phyloP scores from a whole-genome alignment of 805 yeast species.

The Maudiozyma pseudohumilis region DNA sequence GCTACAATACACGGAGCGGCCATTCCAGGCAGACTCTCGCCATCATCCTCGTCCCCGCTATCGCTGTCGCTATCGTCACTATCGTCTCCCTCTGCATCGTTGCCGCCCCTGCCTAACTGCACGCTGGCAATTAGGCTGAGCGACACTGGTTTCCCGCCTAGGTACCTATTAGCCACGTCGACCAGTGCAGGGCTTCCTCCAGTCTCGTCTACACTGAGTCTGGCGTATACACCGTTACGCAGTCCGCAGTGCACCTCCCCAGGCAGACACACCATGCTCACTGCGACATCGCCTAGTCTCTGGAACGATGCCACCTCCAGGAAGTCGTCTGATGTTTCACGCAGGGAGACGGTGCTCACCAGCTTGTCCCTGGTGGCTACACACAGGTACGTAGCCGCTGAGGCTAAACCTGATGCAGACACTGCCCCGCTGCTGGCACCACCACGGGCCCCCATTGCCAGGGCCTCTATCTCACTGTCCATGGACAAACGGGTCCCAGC shows the following conservation, averaged over 20 bases:
- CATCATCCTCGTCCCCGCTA: slow-evolving; percentile 9
- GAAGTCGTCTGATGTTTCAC: slow-evolving; percentile 32
- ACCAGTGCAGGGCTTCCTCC: slow-evolving; percentile 34
- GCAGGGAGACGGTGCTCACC: slow-evolving; percentile 50
- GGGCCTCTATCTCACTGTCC: slow-evolving; percentile 39
- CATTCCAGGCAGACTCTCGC: slow-evolving; percentile 5
- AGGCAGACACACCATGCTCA: slow-evolving; percentile 25
- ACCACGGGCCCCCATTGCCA: slow-evolving; percentile 36
- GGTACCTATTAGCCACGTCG: slow-evolving; percentile 57
- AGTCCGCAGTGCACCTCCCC: slow-evolving; percentile 60
- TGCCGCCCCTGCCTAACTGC: slow-evolving; percentile 30
- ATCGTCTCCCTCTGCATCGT: slow-evolving; percentile 8
- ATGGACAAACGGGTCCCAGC: slow-evolving; percentile 53
- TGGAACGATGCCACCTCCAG: slow-evolving; percentile 57
- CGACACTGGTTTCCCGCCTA: slow-evolving; percentile 59
- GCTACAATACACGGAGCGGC: slow-evolving; percentile 21
- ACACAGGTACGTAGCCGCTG: slow-evolving; percentile 52
- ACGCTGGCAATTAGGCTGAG: too few relatives aligned
- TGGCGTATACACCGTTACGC: slow-evolving; percentile 70
- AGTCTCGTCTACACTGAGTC: slow-evolving; percentile 42
- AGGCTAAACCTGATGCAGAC: too few relatives aligned
- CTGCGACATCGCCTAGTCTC: slow-evolving; percentile 47
- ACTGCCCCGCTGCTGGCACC: too few relatives aligned
- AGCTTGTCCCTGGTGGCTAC: slow-evolving; percentile 65
- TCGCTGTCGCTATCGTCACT: slow-evolving; percentile 13